These are phyloP conservation scores for Metarhizium brunneum DNA, from an alignment of 2,329 filamentous ascomycete species.

Conservation along the genomic window DNA sequence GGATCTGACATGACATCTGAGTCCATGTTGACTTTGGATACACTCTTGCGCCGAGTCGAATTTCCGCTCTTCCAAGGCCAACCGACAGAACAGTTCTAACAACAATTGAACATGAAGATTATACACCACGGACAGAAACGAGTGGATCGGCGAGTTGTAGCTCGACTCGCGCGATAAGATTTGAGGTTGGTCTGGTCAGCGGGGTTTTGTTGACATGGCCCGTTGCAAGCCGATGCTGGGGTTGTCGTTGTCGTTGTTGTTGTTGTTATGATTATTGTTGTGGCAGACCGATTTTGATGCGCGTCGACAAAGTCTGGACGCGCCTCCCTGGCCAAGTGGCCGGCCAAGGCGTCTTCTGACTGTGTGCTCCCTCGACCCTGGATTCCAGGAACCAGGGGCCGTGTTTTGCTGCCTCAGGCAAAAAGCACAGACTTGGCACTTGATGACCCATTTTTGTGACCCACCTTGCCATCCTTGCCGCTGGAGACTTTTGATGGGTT, in stretches of 20 bases:
- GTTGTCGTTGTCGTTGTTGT: constrained; percentile 19
- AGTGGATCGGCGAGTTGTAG: constrained; percentile 1
- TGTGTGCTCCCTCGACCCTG: neutral
- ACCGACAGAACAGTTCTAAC: neutral
- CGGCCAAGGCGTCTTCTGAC: neutral
- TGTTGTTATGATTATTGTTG: neutral
- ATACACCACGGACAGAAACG: constrained; percentile 4
- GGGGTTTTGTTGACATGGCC: constrained; percentile 13
- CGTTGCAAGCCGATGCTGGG: neutral
- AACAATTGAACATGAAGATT: neutral
- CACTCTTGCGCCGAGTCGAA: neutral
- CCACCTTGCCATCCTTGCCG: too few relatives aligned
- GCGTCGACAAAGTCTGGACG: constrained; percentile 18
- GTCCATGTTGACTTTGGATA: constrained; percentile 34
- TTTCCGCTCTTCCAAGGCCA: neutral
- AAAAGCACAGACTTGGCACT: too few relatives aligned
- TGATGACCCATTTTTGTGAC: too few relatives aligned
- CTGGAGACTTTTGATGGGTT: neutral
- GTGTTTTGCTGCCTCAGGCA: constrained; percentile 7
- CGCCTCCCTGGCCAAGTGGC: neutral
- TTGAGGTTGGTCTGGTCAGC: constrained; percentile 11
- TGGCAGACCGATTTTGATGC: neutral
- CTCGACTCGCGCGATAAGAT: neutral
- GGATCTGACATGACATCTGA: constrained; percentile 49
- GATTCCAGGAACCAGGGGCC: neutral